Percentiles rank a stretch among this genome's conserved stretches.
These are phyloP conservation scores for Cymodocea nodosa DNA, from an alignment of 116 monocot species.

Conservation along the genomic window DNA sequence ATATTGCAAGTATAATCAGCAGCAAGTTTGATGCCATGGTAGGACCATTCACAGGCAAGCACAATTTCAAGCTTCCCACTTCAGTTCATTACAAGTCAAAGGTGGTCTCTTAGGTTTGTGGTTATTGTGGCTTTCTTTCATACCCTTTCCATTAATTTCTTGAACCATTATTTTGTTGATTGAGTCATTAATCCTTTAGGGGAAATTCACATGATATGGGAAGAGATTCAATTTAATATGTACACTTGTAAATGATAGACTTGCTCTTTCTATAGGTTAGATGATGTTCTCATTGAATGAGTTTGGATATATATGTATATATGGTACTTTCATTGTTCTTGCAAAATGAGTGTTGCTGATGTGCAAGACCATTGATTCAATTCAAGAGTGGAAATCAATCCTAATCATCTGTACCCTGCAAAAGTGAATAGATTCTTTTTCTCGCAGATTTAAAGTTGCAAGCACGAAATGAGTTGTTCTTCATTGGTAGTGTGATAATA, in stretches of 20 bases:
- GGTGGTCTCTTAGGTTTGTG: neutral
- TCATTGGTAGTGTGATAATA: neutral
- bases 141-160: too few species aligned
- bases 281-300: neutral
- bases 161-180: too few species aligned
- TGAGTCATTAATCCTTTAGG: too few species aligned
- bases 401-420: neutral
- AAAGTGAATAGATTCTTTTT: neutral
- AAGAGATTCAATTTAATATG: neutral
- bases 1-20: constrained; percentile 31
- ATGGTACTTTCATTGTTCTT: too few species aligned
- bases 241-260: neutral
- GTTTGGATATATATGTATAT: too few species aligned
- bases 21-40: constrained; percentile 28
- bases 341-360: too few species aligned
- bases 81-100: neutral
- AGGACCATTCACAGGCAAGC: constrained; percentile 21
- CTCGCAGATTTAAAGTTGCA: too few species aligned
- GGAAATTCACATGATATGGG: neutral
- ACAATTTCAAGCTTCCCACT: constrained; percentile 27
- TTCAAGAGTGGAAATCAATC: neutral
- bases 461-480: too few species aligned
- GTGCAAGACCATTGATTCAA: too few species aligned
- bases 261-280: too few species aligned
- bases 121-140: neutral